phyloP scores from a whole-genome alignment of 352 stramenopile genomes.

The Pythium phragmitis region DNA sequence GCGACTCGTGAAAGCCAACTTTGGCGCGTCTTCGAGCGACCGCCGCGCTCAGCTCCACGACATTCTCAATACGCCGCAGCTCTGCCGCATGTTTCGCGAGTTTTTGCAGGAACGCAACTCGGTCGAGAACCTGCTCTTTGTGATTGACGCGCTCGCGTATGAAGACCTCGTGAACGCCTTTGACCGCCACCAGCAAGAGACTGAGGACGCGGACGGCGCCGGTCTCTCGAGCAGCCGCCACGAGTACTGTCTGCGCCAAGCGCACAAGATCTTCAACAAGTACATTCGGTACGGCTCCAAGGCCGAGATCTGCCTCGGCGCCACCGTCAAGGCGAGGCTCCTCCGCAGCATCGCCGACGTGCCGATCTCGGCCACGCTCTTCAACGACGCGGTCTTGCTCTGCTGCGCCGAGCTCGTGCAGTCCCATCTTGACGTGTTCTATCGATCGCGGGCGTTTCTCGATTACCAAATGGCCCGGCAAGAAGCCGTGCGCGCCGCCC shows the following conservation, averaged over 20 bases:
- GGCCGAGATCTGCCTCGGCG: slow-evolving; percentile 53
- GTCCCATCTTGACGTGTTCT: slow-evolving; percentile 61
- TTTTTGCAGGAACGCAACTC: slow-evolving; percentile 57
- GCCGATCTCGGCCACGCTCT: slow-evolving; percentile 45
- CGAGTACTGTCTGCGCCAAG: slow-evolving; percentile 59
- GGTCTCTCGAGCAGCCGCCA: slow-evolving; percentile 9
- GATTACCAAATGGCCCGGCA: slow-evolving; percentile 4
- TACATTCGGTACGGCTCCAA: slow-evolving; percentile 73
- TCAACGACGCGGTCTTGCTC: slow-evolving; percentile 54
- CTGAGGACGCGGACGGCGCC: too few species aligned
- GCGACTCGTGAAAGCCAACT: slow-evolving; percentile 41
- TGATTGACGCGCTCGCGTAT: slow-evolving; percentile 64
- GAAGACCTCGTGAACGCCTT: slow-evolving; percentile 69
- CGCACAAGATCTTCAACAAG: slow-evolving; percentile 80
- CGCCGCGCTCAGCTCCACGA: slow-evolving; percentile 48
- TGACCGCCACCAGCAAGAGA: background rate
- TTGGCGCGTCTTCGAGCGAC: slow-evolving; percentile 33
- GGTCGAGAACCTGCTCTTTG: slow-evolving; percentile 63
- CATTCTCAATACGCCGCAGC: slow-evolving; percentile 44
- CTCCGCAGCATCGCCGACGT: slow-evolving; percentile 47
- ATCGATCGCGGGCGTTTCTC: slow-evolving; percentile 39
- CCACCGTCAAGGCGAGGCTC: slow-evolving; percentile 45
- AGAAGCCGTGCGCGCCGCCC: background rate
- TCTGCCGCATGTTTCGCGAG: slow-evolving; percentile 59
- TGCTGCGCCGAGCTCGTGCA: slow-evolving; percentile 65